Percentiles rank a stretch among this genome's conserved stretches.
Conservation (phyloP, 2,329 filamentous ascomycete species). For the Ceratocystis huliohia region DNA sequence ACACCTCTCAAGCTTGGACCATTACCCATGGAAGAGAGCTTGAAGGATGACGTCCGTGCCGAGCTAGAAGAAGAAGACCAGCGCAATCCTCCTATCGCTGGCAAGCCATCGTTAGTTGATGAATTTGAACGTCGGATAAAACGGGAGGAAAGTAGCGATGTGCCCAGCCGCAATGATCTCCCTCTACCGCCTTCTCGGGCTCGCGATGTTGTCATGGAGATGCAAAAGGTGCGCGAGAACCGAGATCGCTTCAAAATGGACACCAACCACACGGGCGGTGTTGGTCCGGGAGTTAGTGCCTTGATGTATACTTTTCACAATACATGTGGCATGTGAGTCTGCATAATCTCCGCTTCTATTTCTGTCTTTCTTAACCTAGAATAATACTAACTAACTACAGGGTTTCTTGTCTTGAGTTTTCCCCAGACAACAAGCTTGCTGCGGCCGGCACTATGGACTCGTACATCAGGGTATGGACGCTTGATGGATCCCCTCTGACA, state of each 20-base stretch:
- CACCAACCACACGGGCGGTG: conserved; percentile 60
- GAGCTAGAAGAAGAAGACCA: conserved; percentile 77
- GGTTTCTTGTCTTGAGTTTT: conserved; percentile 90
- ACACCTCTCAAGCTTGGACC: conserved; percentile 61
- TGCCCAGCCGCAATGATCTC: conserved; percentile 62
- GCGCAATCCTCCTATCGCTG: conserved; percentile 57
- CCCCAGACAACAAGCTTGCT: conserved; percentile 74
- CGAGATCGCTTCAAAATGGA: conserved; percentile 85
- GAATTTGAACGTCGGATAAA: conserved; percentile 84
- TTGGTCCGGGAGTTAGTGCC: conserved; percentile 71
- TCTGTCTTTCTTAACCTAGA: not conserved
- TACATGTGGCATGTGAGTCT: conserved; percentile 66
- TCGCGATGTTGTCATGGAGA: conserved; percentile 83
- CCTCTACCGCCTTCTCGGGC: conserved; percentile 80
- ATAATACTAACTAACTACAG: conserved; percentile 34
- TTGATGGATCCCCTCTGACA: conserved; percentile 71
- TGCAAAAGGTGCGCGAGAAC: conserved; percentile 86
- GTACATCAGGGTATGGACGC: conserved; percentile 86
- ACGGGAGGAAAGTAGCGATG: conserved; percentile 77
- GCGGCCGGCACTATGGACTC: conserved; percentile 86
- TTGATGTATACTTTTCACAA: conserved; percentile 99
- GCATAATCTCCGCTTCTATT: not conserved
- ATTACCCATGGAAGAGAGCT: conserved; percentile 67
- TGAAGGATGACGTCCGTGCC: conserved; percentile 73
- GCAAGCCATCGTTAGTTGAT: conserved; percentile 63